Base-by-base conservation (phyloP, 164 flowering plant species). In the Magnolia kwangsiensis region DNA sequence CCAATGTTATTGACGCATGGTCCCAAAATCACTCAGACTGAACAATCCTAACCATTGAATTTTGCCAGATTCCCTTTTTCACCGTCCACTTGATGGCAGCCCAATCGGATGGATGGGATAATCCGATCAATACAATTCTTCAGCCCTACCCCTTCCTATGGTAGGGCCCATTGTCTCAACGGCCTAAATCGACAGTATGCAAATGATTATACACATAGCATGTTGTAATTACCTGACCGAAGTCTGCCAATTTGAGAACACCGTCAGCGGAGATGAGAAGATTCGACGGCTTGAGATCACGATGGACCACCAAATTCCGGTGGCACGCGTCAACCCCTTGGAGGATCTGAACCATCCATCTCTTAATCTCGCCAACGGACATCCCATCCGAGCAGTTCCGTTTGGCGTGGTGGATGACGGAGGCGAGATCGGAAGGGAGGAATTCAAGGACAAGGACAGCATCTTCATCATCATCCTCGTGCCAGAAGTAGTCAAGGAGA, bases 281-380 rank as follows among this genome's bases (percentile, higher is more conserved):
- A 87, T 93, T 96, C 4, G 90, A 78, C 0, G 98, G 96, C 80
- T 93, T 94, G 74, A 94, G 84, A 83, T 96, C 98, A 55, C 98
- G 80, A 81, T 96, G 98, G 50, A 87, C 90, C 61, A 94, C 81
- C 67, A 79, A 81, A 74, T 78, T 87, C 78, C 90, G 73, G 70
- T 93, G 98, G 67, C 95, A 90, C 2, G 89, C 90, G 27, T 88
- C 92, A 0, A 96, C 85, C 50, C 96, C 98, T 6, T 67, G 51
- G 72, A 96, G 75, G 37, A 94, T 89, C 91, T 92, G 96, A 68
- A 94, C 31, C 90, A 92, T 90, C 98, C 98, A 94, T 50, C 90
- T 73, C 87, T 96, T 94, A 21, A 89, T 80, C 91, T 96, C 90
- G 0, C 90, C 92, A 4, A 81, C 79, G 1, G 80, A 14, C 23